Evolutionary conservation across 2,329 filamentous ascomycete species (phyloP).

Genomic region (Diaporthe velutina): DNA sequence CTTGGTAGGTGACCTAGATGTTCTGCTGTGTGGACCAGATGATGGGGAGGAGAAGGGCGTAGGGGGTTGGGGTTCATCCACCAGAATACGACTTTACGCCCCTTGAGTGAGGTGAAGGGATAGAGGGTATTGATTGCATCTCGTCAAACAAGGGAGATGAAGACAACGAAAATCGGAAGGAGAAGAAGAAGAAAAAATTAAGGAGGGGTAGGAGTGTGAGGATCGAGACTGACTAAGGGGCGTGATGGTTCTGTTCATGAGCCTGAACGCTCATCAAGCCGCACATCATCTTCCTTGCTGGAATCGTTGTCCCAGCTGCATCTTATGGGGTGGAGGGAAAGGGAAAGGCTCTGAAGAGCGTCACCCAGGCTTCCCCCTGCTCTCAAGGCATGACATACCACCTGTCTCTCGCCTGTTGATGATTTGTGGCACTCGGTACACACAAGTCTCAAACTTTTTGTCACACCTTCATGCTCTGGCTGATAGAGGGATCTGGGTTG

Average conservation of each 20-base stretch:
- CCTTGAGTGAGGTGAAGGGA: not conserved
- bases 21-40: not conserved
- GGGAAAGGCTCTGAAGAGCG: not conserved
- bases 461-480: not conserved
- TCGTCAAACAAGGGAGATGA: not conserved
- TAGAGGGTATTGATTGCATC: no score
- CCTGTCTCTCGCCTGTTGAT: not conserved
- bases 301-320: not conserved
- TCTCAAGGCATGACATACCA: not conserved
- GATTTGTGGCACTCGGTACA: not conserved
- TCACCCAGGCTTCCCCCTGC: not conserved
- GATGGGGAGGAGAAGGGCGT: not conserved
- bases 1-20: not conserved
- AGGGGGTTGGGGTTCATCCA: not conserved
- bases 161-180: not conserved
- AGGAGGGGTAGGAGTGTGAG: no score
- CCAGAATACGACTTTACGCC: not conserved
- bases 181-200: conserved; percentile 39
- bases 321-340: not conserved
- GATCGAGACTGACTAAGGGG: not conserved
- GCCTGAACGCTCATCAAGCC: not conserved
- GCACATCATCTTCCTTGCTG: not conserved
- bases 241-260: not conserved
- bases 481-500: not conserved
- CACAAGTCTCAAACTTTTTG: no score